Conservation (phyloP, 257 asterid genomes). For the Orobanche coerulescens region DNA sequence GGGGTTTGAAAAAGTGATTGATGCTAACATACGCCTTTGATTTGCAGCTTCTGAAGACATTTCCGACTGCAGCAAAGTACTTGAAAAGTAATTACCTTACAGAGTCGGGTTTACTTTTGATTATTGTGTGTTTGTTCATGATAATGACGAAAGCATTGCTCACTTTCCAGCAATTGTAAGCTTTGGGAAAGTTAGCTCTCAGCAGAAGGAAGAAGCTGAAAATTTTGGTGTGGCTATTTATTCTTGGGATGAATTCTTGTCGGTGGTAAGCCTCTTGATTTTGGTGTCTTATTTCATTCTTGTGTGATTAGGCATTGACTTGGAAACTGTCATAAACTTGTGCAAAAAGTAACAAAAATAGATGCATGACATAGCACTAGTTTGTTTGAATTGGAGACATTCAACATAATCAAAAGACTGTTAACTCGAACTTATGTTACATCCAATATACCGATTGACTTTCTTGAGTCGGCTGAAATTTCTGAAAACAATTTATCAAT, state of each 20-base stretch:
- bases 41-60: slow-evolving; percentile 75
- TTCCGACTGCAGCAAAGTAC: slow-evolving; percentile 56
- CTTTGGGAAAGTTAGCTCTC: slow-evolving; percentile 64
- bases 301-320: slow-evolving; percentile 10
- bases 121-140: slow-evolving; percentile 17
- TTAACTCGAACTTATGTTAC: neutral
- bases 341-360: neutral
- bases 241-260: slow-evolving; percentile 80
- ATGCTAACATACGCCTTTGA: slow-evolving; percentile 25
- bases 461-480: neutral
- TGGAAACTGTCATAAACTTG: neutral
- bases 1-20: slow-evolving; percentile 15
- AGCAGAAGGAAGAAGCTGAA: slow-evolving; percentile 64
- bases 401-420: neutral
- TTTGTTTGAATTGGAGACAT: slow-evolving; percentile 5
- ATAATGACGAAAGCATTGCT: slow-evolving; percentile 17
- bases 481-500: neutral
- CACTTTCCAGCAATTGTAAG: slow-evolving; percentile 66
- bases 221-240: slow-evolving; percentile 48
- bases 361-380: neutral
- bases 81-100: slow-evolving; percentile 61
- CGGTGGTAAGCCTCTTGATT: slow-evolving; percentile 46
- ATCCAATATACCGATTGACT: neutral
- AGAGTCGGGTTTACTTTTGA: slow-evolving; percentile 17
- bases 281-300: slow-evolving; percentile 13